Conservation (phyloP, 768 basidiomycete species). For the Mycena kentingensis region DNA sequence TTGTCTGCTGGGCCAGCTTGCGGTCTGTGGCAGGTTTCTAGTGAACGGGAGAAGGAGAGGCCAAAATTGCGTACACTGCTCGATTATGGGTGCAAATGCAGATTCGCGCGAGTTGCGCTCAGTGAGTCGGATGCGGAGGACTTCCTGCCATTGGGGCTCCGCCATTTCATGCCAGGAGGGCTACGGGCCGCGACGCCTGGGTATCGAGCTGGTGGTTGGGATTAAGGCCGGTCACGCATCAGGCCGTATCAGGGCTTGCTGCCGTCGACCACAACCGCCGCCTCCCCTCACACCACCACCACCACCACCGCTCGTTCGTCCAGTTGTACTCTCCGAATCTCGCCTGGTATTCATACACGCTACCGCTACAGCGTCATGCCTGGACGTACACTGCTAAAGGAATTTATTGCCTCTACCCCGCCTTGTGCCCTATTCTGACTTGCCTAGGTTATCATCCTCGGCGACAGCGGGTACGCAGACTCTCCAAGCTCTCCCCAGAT, state of each 20-base stretch:
- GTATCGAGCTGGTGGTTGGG: too few relatives aligned
- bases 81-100: slow-evolving; percentile 81
- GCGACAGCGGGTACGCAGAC: slow-evolving; percentile 84
- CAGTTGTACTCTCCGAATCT: too few relatives aligned
- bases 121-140: slow-evolving; percentile 73
- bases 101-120: slow-evolving; percentile 84
- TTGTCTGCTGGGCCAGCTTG: slow-evolving; percentile 88
- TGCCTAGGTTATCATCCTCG: slow-evolving; percentile 93
- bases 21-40: slow-evolving; percentile 68
- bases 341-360: too few relatives aligned
- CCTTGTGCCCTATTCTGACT: slow-evolving; percentile 9
- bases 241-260: slow-evolving; percentile 10
- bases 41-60: slow-evolving; percentile 18
- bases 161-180: slow-evolving; percentile 52
- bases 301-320: slow-evolving; percentile 23
- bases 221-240: too few relatives aligned
- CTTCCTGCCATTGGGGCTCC: slow-evolving; percentile 84
- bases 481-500: slow-evolving; percentile 20
- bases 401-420: slow-evolving; percentile 28
- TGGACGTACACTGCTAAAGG: slow-evolving; percentile 90
- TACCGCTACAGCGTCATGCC: slow-evolving; percentile 38
- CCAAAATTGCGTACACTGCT: slow-evolving; percentile 72
- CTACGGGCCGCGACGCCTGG: too few relatives aligned
- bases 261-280: slow-evolving; percentile 24
- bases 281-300: slow-evolving; percentile 25